Evolutionary conservation across 2,329 filamentous ascomycete genomes (phyloP).

Genomic region (Gliomastix tumulicola): DNA sequence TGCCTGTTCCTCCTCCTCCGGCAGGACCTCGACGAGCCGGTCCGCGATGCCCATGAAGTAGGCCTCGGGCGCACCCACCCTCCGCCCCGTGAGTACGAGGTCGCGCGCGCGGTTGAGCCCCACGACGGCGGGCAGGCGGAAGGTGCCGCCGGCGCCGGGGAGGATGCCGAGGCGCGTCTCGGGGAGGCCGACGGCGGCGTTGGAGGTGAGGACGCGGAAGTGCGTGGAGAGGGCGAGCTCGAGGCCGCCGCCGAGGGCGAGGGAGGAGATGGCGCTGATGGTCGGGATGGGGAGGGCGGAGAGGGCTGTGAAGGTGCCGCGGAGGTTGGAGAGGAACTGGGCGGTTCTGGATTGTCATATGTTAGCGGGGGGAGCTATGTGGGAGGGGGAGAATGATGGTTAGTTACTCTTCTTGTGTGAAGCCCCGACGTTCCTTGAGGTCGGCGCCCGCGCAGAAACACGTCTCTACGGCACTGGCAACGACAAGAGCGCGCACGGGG

Average conservation of each 20-base stretch:
- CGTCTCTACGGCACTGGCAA: slow-evolving; percentile 78
- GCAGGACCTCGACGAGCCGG: slow-evolving; percentile 73
- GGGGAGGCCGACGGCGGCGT: slow-evolving; percentile 72
- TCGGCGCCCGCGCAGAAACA: slow-evolving; percentile 95
- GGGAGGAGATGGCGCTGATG: slow-evolving; percentile 77
- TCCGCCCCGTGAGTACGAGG: slow-evolving; percentile 82
- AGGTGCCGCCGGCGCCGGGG: slow-evolving; percentile 88
- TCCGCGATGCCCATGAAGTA: slow-evolving; percentile 90
- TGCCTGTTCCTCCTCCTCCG: slow-evolving; percentile 43
- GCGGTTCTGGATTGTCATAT: slow-evolving; percentile 50
- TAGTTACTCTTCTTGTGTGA: slow-evolving; percentile 69
- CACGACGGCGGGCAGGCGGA: slow-evolving; percentile 75
- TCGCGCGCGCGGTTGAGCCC: slow-evolving; percentile 79
- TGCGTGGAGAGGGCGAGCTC: slow-evolving; percentile 87
- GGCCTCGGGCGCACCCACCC: slow-evolving; percentile 75
- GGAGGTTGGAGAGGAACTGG: slow-evolving; percentile 70
- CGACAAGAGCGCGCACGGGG: slow-evolving; percentile 70
- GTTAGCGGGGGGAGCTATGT: not conserved
- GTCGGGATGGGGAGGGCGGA: slow-evolving; percentile 78
- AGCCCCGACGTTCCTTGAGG: slow-evolving; percentile 76
- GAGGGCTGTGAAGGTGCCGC: slow-evolving; percentile 67
- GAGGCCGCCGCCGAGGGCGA: slow-evolving; percentile 87
- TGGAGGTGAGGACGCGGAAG: slow-evolving; percentile 79
- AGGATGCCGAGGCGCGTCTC: slow-evolving; percentile 93
- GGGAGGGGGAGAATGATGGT: not conserved